Percentiles rank a stretch among this genome's conserved stretches.
Conservation (phyloP, 306 rosid genomes). For the Styphnolobium japonicum region DNA sequence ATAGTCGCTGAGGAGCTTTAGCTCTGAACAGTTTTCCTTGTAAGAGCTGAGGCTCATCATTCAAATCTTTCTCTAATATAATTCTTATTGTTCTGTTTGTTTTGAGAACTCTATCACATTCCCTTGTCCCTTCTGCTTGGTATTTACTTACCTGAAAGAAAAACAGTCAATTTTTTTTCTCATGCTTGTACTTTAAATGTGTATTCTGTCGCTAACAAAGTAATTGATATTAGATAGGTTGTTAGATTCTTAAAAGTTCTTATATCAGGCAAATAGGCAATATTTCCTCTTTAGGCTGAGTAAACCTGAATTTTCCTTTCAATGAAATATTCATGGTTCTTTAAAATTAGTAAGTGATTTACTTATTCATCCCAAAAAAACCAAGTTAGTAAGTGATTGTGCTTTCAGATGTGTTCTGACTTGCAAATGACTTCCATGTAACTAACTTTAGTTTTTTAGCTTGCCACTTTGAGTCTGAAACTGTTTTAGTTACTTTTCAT, state of each 20-base stretch:
- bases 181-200: neutral
- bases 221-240: neutral
- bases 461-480: slow-evolving; percentile 10
- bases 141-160: neutral
- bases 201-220: neutral
- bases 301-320: neutral
- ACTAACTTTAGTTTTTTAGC: neutral
- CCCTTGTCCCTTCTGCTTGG: neutral
- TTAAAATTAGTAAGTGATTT: neutral
- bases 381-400: neutral
- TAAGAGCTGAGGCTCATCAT: too few relatives aligned
- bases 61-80: too few relatives aligned
- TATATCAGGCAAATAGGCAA: neutral
- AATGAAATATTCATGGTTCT: neutral
- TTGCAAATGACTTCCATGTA: neutral
- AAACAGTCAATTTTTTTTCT: neutral
- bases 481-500: neutral
- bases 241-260: neutral
- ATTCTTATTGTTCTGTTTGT: too few relatives aligned
- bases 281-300: neutral
- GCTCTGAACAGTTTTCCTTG: too few relatives aligned
- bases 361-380: neutral
- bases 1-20: too few relatives aligned
- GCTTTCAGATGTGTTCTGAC: neutral
- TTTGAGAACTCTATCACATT: too few relatives aligned